phyloP scores from a whole-genome alignment of 768 basidiomycete genomes.

The Lentinula edodes region DNA sequence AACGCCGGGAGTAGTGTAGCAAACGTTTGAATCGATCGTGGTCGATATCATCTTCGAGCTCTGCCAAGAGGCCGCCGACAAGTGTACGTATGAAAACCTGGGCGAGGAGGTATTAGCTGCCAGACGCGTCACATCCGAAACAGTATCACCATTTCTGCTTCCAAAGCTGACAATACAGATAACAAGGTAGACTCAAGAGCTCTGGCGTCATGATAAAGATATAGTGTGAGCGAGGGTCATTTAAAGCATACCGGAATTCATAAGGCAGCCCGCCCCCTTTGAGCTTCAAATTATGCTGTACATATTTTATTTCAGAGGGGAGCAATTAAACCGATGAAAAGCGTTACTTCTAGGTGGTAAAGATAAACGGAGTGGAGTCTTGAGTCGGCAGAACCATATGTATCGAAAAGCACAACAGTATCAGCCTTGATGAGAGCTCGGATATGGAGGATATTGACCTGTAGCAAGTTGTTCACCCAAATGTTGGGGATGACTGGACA shows the following conservation, averaged over 20 bases:
- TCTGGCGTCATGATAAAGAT: conserved; percentile 34
- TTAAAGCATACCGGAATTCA: conserved; percentile 69
- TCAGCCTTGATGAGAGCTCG: conserved; percentile 93
- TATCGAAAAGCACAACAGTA: conserved; percentile 87
- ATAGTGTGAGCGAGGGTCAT: background rate
- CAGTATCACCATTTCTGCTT: conserved; percentile 78
- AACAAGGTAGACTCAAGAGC: conserved; percentile 91
- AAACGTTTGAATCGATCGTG: conserved; percentile 90
- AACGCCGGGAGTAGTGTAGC: conserved; percentile 85
- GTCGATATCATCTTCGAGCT: conserved; percentile 93
- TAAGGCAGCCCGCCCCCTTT: conserved; percentile 71
- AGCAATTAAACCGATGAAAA: conserved; percentile 3
- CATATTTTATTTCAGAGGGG: conserved; percentile 6
- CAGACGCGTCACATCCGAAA: background rate
- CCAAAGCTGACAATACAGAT: conserved; percentile 87
- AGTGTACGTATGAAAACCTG: conserved; percentile 73
- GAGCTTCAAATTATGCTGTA: conserved; percentile 76
- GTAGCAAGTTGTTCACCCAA: conserved; percentile 10
- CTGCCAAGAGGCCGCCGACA: conserved; percentile 84
- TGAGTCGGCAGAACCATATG: conserved; percentile 83
- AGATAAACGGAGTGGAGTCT: conserved; percentile 82
- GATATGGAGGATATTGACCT: conserved; percentile 94
- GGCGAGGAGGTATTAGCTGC: background rate
- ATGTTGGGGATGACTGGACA: too few species aligned
- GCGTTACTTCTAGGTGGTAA: conserved; percentile 75